Evolutionary conservation across 2,329 filamentous ascomycete genomes (phyloP).

Genomic region (Zasmidium angulare): DNA sequence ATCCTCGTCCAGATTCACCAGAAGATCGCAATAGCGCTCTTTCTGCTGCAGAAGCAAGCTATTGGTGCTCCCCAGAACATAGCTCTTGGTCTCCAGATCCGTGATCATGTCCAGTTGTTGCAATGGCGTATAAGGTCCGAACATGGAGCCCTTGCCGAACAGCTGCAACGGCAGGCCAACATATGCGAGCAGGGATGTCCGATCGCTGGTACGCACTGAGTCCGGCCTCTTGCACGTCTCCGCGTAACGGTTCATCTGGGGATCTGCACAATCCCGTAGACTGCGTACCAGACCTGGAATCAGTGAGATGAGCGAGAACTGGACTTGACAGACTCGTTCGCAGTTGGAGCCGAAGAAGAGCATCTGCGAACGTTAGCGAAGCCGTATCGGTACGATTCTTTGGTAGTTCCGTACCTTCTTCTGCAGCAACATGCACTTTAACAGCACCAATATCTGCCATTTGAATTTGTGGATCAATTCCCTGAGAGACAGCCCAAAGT

Average conservation of each 20-base stretch:
- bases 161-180: slow-evolving; percentile 95
- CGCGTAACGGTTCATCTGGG: slow-evolving; percentile 83
- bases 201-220: slow-evolving; percentile 86
- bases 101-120: slow-evolving; percentile 94
- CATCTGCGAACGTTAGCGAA: slow-evolving; percentile 63
- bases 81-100: slow-evolving; percentile 92
- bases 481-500: slow-evolving; percentile 66
- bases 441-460: slow-evolving; percentile 87
- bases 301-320: slow-evolving; percentile 92
- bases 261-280: slow-evolving; percentile 92
- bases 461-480: slow-evolving; percentile 94
- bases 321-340: slow-evolving; percentile 95
- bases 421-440: slow-evolving; percentile 91
- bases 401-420: slow-evolving; percentile 76
- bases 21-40: slow-evolving; percentile 91
- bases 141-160: slow-evolving; percentile 93
- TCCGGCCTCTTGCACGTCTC: slow-evolving; percentile 73
- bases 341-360: slow-evolving; percentile 97
- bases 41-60: slow-evolving; percentile 89
- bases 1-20: slow-evolving; percentile 92
- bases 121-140: slow-evolving; percentile 92
- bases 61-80: slow-evolving; percentile 96
- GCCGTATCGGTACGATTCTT: background rate
- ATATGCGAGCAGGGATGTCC: slow-evolving; percentile 83
- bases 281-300: slow-evolving; percentile 89